Evolutionary conservation across 2,329 filamentous ascomycete genomes (phyloP), one percentile per base, ranked within the genome.

Genomic region (Ophiostoma australiae): DNA sequence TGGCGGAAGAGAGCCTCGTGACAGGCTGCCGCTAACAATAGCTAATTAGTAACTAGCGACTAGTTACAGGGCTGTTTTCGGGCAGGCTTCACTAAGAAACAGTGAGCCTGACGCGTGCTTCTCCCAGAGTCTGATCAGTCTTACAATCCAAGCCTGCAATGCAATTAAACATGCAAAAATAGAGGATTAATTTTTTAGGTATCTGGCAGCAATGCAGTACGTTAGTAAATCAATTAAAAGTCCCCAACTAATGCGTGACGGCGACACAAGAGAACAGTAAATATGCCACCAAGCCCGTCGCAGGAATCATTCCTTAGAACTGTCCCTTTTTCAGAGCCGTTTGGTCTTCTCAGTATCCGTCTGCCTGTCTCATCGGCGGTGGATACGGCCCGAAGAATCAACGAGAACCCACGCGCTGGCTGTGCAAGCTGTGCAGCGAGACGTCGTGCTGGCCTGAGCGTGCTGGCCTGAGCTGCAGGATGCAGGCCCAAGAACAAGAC

Each of bases 1-100:
- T 66, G 33, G 31, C 20, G n/a, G 65, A 44, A 27, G 17, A 27
- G 20, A 41, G 37, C 66, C 66, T 44, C 66, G 66, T 67, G 66
- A 67, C 66, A 48, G 39, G 20, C 66, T 31, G n/a, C 39, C 39
- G 35, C 63, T 41, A 37, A 13, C 11, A 41, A 23, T 23, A 8
- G n/a, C 63, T 39, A 63, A 63, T 63, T 17, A 63, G 27, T 63
- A 63, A 31, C 58, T 33, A 63, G 15, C n/a, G 27, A 23, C 52
- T 58, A 58, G 10, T 58, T 63, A 63, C 58, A 63, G 58, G 52
- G 58, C 17, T 23, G 27, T 33, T 63, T 63, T 31, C 58, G 27
- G 58, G 58, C 27, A 58, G 52, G 10, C 52, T 58, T 27, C 52
- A 58, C 52, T 58, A 58, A 31, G 52, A 58, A 27, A 27, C 52